Base-by-base conservation (phyloP, 2,329 filamentous ascomycete genomes). In the Parafenestella ontariensis region DNA sequence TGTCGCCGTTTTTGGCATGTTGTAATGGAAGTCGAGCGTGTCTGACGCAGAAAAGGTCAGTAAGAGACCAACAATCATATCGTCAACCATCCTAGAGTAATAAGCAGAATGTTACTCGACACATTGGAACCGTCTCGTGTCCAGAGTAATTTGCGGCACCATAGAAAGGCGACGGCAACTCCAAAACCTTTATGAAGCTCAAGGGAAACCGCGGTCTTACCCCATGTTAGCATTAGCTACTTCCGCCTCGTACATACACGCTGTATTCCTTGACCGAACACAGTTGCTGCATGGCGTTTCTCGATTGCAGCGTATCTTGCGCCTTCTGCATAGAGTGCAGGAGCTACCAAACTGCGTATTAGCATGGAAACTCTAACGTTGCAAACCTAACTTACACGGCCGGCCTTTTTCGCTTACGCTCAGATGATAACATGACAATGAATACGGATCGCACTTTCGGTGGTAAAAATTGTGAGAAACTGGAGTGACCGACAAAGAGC, bases 241-340 rank as follows among this genome's bases (percentile, higher is more conserved):
- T 33, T 49, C 47, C 41, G 55, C 55, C 7, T 74, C 67, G 61
- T 86, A 88, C 1, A 83, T 78, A 63, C 87, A 89, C 18, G 77
- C 77, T 5, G 80, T 77, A 36, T 81, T 83, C 59, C 81, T 81
- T 20, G 84, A 83, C 58, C 82, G 81, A n/a, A 82, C 54, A 64
- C 87, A 89, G 53, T 86, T 85, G 54, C 77, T 80, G 63, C 86
- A 89, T 1, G 87, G 87, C 6, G 75, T 71, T 54, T 82, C 81
- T 44, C 84, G 82, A 64, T 89, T 83, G 65, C 86, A 89, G 42
- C 81, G 80, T 54, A 88, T 83, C 70, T 89, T 89, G 36, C 85
- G 83, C 50, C 75, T 80, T 39, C 86, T 78, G 64, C 87, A 89
- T 37, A 85, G 77, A 59, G 80, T 75, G 66, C 85, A 87, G 1